Conservation (phyloP, 192 early-diverging fungal species). For the Backusella morwellensis region DNA sequence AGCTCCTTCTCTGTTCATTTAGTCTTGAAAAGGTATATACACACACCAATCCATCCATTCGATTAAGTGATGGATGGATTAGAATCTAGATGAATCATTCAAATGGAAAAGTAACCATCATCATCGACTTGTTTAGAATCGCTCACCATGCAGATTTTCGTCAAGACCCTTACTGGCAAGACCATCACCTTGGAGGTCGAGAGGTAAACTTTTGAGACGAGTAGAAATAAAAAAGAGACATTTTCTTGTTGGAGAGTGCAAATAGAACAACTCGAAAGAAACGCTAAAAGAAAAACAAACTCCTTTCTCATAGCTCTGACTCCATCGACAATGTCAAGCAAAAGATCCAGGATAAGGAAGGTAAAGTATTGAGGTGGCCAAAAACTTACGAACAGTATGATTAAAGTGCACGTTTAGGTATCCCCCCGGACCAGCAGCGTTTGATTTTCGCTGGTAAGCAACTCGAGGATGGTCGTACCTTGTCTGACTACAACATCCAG, state of each 20-base stretch:
- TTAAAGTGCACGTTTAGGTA: conserved; percentile 47
- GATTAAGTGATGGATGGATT: not conserved
- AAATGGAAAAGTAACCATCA: conserved; percentile 4
- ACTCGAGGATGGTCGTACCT: conserved; percentile 97
- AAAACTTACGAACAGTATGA: not conserved
- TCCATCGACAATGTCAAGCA: conserved; percentile 81
- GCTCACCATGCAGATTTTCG: conserved; percentile 58
- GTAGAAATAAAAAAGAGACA: conserved; percentile 38
- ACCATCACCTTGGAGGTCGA: conserved; percentile 69
- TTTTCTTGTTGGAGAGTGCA: not conserved
- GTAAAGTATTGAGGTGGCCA: conserved; percentile 36
- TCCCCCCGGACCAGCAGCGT: conserved; percentile 99
- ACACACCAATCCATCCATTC: not conserved
- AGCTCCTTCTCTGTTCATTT: conserved; percentile 7
- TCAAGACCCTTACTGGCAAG: conserved; percentile 66
- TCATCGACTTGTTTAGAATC: conserved; percentile 1
- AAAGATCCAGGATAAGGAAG: conserved; percentile 99
- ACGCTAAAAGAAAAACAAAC: not conserved
- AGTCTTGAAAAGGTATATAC: conserved; percentile 5
- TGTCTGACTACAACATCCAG: conserved; percentile 99
- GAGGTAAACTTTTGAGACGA: conserved; percentile 37
- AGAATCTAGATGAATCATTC: not conserved
- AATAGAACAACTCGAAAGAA: not conserved
- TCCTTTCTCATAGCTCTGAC: conserved; percentile 25
- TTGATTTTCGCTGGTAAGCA: conserved; percentile 99